Percentiles rank a stretch among this genome's conserved stretches.
phyloP scores from a whole-genome alignment of 2,329 filamentous ascomycete genomes.

The Blastomyces gilchristii region DNA sequence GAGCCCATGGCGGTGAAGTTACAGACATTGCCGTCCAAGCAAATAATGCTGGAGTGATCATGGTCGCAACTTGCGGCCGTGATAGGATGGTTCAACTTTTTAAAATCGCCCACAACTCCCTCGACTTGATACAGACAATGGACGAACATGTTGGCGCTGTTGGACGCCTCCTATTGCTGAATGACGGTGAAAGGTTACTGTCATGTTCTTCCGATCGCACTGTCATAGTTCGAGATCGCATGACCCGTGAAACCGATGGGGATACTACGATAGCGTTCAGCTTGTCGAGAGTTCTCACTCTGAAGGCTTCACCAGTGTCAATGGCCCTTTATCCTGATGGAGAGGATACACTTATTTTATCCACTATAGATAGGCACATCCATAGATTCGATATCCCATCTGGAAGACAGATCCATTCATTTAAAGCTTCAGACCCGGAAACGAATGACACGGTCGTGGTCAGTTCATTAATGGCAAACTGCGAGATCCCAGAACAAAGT shows the following conservation, averaged over 20 bases:
- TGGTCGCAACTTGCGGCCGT: conserved; percentile 74
- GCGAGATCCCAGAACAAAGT: conserved; percentile 46
- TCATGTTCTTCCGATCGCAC: conserved; percentile 86
- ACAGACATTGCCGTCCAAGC: conserved; percentile 68
- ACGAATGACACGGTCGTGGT: conserved; percentile 72
- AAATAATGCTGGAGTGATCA: conserved; percentile 43
- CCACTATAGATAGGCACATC: conserved; percentile 53
- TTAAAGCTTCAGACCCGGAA: conserved; percentile 74
- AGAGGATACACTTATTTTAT: conserved; percentile 45
- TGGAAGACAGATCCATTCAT: conserved; percentile 59
- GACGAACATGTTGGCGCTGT: conserved; percentile 86
- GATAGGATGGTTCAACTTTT: conserved; percentile 96
- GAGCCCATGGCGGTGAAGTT: conserved; percentile 79
- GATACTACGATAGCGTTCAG: conserved; percentile 61
- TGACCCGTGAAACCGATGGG: conserved; percentile 51
- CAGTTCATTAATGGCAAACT: conserved; percentile 57
- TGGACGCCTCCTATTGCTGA: conserved; percentile 62
- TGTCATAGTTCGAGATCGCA: conserved; percentile 68
- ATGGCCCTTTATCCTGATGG: conserved; percentile 62
- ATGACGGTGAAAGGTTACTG: conserved; percentile 59
- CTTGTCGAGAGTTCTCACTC: conserved; percentile 62
- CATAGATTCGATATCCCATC: conserved; percentile 52
- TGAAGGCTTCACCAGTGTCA: conserved; percentile 79
- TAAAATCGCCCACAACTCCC: conserved; percentile 45
- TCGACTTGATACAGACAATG: conserved; percentile 80